A percentile compares a stretch with the other conserved stretches of the same genome.
Evolutionary conservation across 306 rosid genomes (phyloP).

Genomic region (Corylus americana): DNA sequence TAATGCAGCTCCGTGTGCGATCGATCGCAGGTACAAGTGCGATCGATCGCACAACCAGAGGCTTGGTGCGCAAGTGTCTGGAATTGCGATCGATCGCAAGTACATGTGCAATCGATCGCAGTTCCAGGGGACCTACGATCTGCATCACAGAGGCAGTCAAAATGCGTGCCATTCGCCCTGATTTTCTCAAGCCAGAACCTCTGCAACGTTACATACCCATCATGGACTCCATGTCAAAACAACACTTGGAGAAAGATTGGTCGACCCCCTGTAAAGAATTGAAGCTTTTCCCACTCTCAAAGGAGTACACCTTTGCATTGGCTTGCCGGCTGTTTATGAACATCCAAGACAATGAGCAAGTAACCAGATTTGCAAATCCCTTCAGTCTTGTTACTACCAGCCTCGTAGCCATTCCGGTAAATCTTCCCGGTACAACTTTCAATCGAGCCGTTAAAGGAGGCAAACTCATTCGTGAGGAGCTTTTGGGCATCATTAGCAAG

Average conservation of each 20-base stretch:
- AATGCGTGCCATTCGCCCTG: neutral
- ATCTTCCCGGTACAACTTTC: slow-evolving; percentile 25
- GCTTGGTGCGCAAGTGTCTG: too few relatives aligned
- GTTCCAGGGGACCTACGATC: too few relatives aligned
- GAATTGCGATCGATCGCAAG: too few relatives aligned
- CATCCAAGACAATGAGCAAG: neutral
- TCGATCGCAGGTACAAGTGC: too few relatives aligned
- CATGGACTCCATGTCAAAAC: neutral
- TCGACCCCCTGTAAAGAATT: neutral
- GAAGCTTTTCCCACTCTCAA: neutral
- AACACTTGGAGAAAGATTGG: neutral
- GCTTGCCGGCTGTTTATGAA: neutral
- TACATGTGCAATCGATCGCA: too few relatives aligned
- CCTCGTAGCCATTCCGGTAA: slow-evolving; percentile 5
- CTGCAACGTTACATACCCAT: neutral
- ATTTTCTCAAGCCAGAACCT: slow-evolving; percentile 3
- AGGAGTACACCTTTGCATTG: slow-evolving; percentile 10
- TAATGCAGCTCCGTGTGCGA: too few relatives aligned
- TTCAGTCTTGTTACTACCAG: neutral
- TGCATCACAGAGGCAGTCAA: neutral
- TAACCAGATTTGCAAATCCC: neutral
- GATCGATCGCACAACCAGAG: too few relatives aligned
- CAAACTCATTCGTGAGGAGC: neutral
- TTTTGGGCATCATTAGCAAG: slow-evolving; percentile 3
- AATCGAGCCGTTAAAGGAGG: slow-evolving; percentile 2